Conservation (phyloP, 106 monocot genomes). For the Acorus calamus region DNA sequence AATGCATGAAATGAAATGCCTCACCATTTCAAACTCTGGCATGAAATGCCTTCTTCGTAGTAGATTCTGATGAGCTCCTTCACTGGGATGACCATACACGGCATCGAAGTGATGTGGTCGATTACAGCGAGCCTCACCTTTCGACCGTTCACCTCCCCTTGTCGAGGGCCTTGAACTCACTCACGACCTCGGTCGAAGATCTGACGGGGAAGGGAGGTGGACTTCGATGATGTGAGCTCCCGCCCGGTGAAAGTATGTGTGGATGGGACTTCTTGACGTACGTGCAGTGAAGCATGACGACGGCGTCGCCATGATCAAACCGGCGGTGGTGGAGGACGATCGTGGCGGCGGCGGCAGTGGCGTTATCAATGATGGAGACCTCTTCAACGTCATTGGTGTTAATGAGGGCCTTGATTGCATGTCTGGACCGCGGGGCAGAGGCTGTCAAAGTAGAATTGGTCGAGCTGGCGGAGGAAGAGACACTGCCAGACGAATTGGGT, state of each 20-base stretch:
- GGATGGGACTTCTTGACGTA: slow-evolving; percentile 59
- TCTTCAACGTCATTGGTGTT: slow-evolving; percentile 27
- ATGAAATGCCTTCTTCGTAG: slow-evolving; percentile 34
- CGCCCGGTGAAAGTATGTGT: slow-evolving; percentile 43
- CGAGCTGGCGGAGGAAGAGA: slow-evolving; percentile 43
- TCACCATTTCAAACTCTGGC: too few species aligned
- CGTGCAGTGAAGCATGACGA: slow-evolving; percentile 49
- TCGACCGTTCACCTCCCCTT: slow-evolving; percentile 28
- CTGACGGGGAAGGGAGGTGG: slow-evolving; percentile 38
- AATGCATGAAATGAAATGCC: too few species aligned
- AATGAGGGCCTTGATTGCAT: slow-evolving; percentile 20
- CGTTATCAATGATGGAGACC: slow-evolving; percentile 47
- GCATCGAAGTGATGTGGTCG: slow-evolving; percentile 59
- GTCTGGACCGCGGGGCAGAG: slow-evolving; percentile 31
- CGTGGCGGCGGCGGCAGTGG: slow-evolving; percentile 40
- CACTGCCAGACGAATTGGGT: slow-evolving; percentile 34
- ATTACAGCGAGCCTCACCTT: slow-evolving; percentile 47
- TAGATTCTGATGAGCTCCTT: slow-evolving; percentile 47
- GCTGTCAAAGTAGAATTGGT: slow-evolving; percentile 38
- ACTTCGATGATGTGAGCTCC: slow-evolving; percentile 51
- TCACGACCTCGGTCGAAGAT: slow-evolving; percentile 26
- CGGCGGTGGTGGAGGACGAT: slow-evolving; percentile 23
- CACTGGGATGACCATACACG: slow-evolving; percentile 44
- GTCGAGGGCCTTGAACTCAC: slow-evolving; percentile 33
- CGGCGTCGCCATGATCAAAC: slow-evolving; percentile 39